Evolutionary conservation across 495 filamentous ascomycete species (phyloP).

Genomic region (Massariosphaeria phaeospora): DNA sequence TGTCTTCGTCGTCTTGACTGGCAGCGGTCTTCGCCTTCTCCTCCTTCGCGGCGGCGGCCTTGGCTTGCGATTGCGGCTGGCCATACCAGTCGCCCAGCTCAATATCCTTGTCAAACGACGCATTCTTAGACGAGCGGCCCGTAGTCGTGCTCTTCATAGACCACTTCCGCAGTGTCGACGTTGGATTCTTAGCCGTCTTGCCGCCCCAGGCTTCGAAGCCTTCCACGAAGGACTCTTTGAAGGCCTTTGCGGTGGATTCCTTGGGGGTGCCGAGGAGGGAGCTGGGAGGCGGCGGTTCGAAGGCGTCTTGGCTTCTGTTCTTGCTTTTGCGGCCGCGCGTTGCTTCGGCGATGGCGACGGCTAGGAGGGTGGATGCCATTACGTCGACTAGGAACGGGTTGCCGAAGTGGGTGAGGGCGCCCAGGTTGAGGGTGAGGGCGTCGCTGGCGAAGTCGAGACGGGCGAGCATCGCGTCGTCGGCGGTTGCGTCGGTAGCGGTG

Average conservation of each 20-base stretch:
- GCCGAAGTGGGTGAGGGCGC: conserved; percentile 45
- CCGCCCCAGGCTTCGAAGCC: conserved; percentile 24
- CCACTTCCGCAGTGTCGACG: conserved; percentile 21
- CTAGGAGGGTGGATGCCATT: conserved; percentile 59
- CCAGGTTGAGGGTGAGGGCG: conserved; percentile 46
- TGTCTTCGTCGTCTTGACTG: conserved; percentile 22
- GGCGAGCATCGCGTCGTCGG: conserved; percentile 46
- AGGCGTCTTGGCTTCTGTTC: conserved; percentile 6
- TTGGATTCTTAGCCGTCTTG: conserved; percentile 20
- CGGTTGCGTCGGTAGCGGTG: conserved; percentile 38
- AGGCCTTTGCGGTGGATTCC: conserved; percentile 13
- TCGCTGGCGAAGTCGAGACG: conserved; percentile 48
- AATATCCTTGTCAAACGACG: conserved; percentile 31
- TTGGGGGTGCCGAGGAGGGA: conserved; percentile 5
- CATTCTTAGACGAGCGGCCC: background rate
- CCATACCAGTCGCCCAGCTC: conserved; percentile 33
- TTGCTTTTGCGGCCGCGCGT: conserved; percentile 9
- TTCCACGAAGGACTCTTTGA: conserved; percentile 28
- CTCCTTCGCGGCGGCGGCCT: background rate
- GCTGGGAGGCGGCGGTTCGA: conserved; percentile 30
- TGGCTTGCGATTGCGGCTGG: conserved; percentile 13
- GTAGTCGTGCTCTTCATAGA: conserved; percentile 11
- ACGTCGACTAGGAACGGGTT: conserved; percentile 75
- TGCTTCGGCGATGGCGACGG: conserved; percentile 53
- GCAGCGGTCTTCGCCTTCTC: conserved; percentile 18